Evolutionary conservation across 768 basidiomycete genomes (phyloP).

Genomic region (Russula sp.): DNA sequence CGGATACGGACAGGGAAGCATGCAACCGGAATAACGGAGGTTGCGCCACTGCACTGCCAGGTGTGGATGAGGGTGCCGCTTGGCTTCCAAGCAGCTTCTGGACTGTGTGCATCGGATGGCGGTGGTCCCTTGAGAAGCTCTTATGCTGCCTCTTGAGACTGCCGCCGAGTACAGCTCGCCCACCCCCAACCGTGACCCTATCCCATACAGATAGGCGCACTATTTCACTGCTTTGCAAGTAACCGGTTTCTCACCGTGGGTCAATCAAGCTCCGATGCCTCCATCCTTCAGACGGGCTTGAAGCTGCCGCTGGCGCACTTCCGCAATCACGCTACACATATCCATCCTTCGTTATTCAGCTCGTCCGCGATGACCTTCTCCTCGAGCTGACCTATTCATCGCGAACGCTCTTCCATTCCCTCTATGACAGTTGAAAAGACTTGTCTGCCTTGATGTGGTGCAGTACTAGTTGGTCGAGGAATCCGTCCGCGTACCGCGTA

Average conservation of each 20-base stretch:
- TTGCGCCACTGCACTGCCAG: constrained; percentile 12
- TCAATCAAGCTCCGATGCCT: constrained; percentile 16
- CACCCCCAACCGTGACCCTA: constrained; percentile 27
- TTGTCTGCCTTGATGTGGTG: constrained; percentile 2
- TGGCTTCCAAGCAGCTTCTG: constrained; percentile 11
- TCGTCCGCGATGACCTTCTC: constrained; percentile 23
- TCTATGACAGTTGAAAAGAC: not conserved
- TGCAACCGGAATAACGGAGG: constrained; percentile 9
- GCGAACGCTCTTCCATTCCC: constrained; percentile 17
- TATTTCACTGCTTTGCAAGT: constrained; percentile 17
- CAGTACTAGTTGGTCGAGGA: constrained; percentile 5
- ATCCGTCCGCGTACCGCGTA: not conserved
- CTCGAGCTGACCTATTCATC: constrained; percentile 16
- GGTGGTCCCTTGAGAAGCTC: constrained; percentile 4
- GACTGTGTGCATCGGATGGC: constrained; percentile 21
- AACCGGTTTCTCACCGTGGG: constrained; percentile 11
- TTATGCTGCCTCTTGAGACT: not conserved
- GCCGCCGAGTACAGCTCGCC: constrained; percentile 12
- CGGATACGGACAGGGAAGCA: constrained; percentile 25
- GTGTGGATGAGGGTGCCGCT: constrained; percentile 18
- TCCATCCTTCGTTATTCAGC: constrained; percentile 8
- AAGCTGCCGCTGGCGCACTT: constrained; percentile 24
- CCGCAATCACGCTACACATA: constrained; percentile 1
- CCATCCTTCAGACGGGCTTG: constrained; percentile 7
- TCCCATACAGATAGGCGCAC: constrained; percentile 26